These are phyloP conservation scores for Ophiostoma himal-ulmi DNA, from an alignment of 2,329 filamentous ascomycete species.

Conservation along the genomic window DNA sequence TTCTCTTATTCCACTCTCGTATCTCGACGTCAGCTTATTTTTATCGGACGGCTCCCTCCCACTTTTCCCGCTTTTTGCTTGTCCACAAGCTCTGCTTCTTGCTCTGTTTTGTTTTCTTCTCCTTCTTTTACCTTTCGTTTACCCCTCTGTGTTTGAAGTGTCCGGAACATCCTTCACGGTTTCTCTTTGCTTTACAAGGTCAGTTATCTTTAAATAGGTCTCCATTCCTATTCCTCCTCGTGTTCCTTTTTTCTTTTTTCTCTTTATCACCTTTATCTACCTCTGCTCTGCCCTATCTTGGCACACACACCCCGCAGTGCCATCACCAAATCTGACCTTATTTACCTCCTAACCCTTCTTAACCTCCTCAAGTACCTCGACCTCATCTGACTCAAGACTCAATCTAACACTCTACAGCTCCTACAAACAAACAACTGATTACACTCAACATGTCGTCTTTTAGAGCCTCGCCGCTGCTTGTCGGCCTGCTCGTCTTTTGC, in stretches of 20 bases:
- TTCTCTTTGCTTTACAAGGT: constrained; percentile 4
- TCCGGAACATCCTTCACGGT: neutral
- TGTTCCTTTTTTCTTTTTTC: neutral
- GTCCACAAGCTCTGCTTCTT: neutral
- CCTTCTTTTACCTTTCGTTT: neutral
- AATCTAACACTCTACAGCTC: neutral
- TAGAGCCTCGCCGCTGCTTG: constrained; percentile 45
- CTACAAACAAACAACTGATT: neutral
- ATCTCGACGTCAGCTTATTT: neutral
- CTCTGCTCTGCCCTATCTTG: neutral
- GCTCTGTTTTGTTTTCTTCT: neutral
- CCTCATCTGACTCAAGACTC: too few relatives aligned
- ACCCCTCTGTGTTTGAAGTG: constrained; percentile 10
- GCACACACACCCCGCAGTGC: neutral
- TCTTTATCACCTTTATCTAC: neutral
- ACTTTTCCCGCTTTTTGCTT: neutral
- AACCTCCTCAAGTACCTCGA: neutral
- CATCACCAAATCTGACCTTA: neutral
- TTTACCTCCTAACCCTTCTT: neutral
- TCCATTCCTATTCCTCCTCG: too few relatives aligned
- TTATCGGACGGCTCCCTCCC: neutral
- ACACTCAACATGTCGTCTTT: constrained; percentile 42
- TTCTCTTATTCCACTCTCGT: constrained; percentile 9
- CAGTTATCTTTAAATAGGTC: neutral
- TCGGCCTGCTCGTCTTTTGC: constrained; percentile 57